These are phyloP conservation scores for carrot (Daucus carota) DNA, from an alignment of 129 eudicot genomes.

Conservation along the genomic window DH1_v3.0 NC_030389.2:26360501-26361000, in stretches of 20 bases:
- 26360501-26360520: background rate
- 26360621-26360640: background rate
- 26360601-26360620: background rate
- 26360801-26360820: background rate
- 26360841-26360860: background rate
- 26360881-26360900: too few species aligned
- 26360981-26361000: too few species aligned
- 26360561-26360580: background rate
- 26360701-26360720: too few species aligned
- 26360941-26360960: too few species aligned
- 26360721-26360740: too few species aligned
- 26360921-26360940: too few species aligned
- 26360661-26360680: too few species aligned
- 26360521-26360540: background rate
- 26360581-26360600: background rate
- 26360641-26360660: background rate
- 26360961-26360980: too few species aligned
- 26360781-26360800: background rate
- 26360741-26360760: background rate
- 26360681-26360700: too few species aligned
- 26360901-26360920: too few species aligned
- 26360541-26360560: background rate
- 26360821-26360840: background rate
- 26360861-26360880: background rate
- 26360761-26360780: background rate